Base-by-base conservation (phyloP, 148 eudicot species). In the Rhododendron ovatum region DNA sequence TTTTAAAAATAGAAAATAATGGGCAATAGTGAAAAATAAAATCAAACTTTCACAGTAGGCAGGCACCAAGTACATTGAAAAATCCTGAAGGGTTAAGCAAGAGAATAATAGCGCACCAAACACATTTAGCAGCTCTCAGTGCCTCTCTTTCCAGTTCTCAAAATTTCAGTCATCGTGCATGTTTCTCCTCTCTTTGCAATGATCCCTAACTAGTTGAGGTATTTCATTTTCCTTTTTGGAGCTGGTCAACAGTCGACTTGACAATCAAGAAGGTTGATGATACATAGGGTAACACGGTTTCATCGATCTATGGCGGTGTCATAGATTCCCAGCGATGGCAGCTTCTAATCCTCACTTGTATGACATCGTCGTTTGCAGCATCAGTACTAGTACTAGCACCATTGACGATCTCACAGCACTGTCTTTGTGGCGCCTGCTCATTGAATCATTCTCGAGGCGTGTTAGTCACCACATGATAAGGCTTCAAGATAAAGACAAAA, bases 281-380 rank as follows among this genome's bases (percentile, higher is more conserved):
- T 9, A 30, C 76, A 28, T 13, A 75, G 24, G 45, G 45, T 74
- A 74, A 10, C 73, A 65, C 1, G 4, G 20, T 30, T n/a, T 78
- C 35, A 14, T 47, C 2, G 61, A 15, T 55, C 88, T 85, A 88
- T 2, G 86, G 90, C 0, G 90, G 90, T 18, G 93, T 88, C 18
- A 87, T 89, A 0, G 93, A 87, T 87, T 91, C 93, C 83, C 89
- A 78, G 28, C 33, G 86, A 13, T 84, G 74, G 86, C 93, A 91
- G 50, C 88, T 73, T 82, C 91, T 90, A 8, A 91, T 73, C 53
- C 41, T 84, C 48, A 91, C 83, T 69, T 89, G 85, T 83, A 88
- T 35, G 43, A 76, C 84, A 4, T 43, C 86, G 24, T 88, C 86
- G 28, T 88, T 88, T 26, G 17, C 22, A n/a, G 7, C 59, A 37